Conservation (phyloP, 805 yeast genomes). For the Saturnispora halmiae region DNA sequence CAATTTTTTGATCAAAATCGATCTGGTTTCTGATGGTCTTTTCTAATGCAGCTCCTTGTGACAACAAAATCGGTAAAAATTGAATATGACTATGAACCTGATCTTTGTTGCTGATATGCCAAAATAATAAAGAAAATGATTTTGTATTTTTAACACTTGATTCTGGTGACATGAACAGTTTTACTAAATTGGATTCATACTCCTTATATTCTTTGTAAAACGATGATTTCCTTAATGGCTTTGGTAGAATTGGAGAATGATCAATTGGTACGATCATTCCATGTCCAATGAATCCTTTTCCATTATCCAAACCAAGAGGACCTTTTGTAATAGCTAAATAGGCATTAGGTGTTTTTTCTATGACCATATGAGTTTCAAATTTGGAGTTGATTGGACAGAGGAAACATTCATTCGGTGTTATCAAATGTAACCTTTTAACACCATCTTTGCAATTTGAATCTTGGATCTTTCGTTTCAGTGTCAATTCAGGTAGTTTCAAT, state of each 20-base stretch:
- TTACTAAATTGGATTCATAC: slow-evolving; percentile 40
- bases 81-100: slow-evolving; percentile 75
- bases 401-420: slow-evolving; percentile 60
- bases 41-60: slow-evolving; percentile 29
- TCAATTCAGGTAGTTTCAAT: neutral
- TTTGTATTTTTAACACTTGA: slow-evolving; percentile 21
- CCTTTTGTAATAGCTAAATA: slow-evolving; percentile 82
- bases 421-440: neutral
- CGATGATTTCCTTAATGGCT: slow-evolving; percentile 27
- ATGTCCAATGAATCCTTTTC: slow-evolving; percentile 62
- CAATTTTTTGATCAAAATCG: slow-evolving; percentile 39
- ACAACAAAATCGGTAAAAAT: slow-evolving; percentile 52
- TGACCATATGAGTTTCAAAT: slow-evolving; percentile 69
- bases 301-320: slow-evolving; percentile 52
- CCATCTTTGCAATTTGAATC: neutral
- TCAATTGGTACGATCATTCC: slow-evolving; percentile 71
- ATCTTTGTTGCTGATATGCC: slow-evolving; percentile 55
- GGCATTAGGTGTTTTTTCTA: slow-evolving; percentile 57
- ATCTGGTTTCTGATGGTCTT: slow-evolving; percentile 37
- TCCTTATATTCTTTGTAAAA: slow-evolving; percentile 36
- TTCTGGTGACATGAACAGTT: slow-evolving; percentile 33
- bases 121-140: slow-evolving; percentile 44
- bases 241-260: slow-evolving; percentile 43
- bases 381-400: slow-evolving; percentile 77
- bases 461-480: neutral